Conservation (phyloP, 768 basidiomycete species). For the Mycena venus region DNA sequence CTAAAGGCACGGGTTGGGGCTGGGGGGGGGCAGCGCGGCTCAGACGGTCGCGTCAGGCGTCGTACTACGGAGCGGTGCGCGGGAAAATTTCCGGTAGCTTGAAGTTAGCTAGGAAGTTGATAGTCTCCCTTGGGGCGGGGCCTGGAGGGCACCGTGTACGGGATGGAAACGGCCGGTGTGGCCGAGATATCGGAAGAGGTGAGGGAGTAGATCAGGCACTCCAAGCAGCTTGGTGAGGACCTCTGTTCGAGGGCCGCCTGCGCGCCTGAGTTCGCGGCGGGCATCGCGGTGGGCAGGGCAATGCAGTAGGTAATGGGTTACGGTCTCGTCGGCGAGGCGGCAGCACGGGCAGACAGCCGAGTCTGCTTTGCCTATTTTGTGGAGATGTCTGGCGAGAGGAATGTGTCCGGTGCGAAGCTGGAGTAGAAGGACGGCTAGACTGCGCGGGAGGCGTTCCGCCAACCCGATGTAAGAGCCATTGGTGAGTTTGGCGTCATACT, state of each 20-base stretch:
- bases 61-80: too few relatives aligned
- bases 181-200: conserved; percentile 1
- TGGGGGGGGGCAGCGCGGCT: too few relatives aligned
- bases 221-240: conserved; percentile 1
- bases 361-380: conserved; percentile 31
- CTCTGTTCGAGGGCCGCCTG: background rate
- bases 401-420: conserved; percentile 49
- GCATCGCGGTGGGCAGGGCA: too few relatives aligned
- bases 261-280: background rate
- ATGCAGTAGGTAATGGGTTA: conserved; percentile 34
- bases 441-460: too few relatives aligned
- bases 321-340: conserved; percentile 23
- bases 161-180: conserved; percentile 32
- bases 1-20: too few relatives aligned
- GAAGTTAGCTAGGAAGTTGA: too few relatives aligned
- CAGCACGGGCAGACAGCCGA: conserved; percentile 32
- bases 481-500: background rate
- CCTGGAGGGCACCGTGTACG: conserved; percentile 42
- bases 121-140: too few relatives aligned
- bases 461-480: too few relatives aligned
- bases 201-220: background rate
- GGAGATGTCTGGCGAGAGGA: conserved; percentile 44
- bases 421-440: conserved; percentile 37
- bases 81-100: too few relatives aligned
- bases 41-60: too few relatives aligned